phyloP scores from a whole-genome alignment of 495 filamentous ascomycete genomes.

The Gamarada debralockiae region DNA sequence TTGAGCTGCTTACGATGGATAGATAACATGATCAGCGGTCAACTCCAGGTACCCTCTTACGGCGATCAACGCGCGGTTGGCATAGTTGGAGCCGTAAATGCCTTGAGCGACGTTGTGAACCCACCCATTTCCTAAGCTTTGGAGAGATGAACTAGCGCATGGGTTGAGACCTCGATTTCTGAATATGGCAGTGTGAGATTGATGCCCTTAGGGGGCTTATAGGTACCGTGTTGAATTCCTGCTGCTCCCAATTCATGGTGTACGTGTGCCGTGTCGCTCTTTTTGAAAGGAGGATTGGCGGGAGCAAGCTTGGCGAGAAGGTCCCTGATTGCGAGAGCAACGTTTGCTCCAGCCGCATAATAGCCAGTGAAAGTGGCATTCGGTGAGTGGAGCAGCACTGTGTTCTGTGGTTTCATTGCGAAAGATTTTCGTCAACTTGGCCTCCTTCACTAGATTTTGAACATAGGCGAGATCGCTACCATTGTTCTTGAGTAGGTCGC shows the following conservation, averaged over 20 bases:
- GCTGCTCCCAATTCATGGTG: not conserved
- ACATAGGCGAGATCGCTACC: conserved; percentile 1
- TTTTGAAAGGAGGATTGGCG: not conserved
- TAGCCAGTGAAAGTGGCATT: not conserved
- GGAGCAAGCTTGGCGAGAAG: not conserved
- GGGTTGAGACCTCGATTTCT: not conserved
- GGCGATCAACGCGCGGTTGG: not conserved
- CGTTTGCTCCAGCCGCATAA: not conserved
- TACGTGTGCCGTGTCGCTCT: not conserved
- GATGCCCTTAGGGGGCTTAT: not conserved
- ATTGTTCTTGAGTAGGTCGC: conserved; percentile 1
- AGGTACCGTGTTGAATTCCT: not conserved
- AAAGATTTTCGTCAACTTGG: not conserved
- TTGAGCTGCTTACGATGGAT: not conserved
- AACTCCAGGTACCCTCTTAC: not conserved
- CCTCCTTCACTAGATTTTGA: not conserved
- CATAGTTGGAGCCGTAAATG: not conserved
- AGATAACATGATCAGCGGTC: not conserved
- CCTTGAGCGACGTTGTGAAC: conserved; percentile 1
- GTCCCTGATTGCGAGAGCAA: not conserved
- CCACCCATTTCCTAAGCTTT: conserved; percentile 1
- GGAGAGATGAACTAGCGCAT: not conserved
- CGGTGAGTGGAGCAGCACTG: not conserved
- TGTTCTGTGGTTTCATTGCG: not conserved
- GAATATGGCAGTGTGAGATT: not conserved